A percentile compares a stretch with the other conserved stretches of the same genome.
phyloP scores from a whole-genome alignment of 2,329 filamentous ascomycete species.

The Aspergillus floridensis region DNA sequence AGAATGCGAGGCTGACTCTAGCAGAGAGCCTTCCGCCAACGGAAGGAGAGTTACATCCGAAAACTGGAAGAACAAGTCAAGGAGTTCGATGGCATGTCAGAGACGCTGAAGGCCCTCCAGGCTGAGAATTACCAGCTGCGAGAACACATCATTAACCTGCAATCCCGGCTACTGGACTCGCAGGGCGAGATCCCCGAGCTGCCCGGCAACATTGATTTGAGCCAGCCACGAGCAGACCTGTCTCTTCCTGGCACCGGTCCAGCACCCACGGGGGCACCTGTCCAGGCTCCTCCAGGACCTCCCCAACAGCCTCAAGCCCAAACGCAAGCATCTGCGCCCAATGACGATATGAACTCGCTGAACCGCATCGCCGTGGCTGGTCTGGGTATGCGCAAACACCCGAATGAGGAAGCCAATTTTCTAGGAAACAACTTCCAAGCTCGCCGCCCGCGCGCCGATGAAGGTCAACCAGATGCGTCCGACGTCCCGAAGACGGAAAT shows the following conservation, averaged over 20 bases:
- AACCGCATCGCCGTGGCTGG: conserved; percentile 46
- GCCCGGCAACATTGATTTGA: conserved; percentile 74
- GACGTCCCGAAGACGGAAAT: conserved; percentile 30
- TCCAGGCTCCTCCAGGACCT: conserved; percentile 22
- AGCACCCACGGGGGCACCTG: conserved; percentile 18
- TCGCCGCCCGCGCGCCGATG: conserved; percentile 33
- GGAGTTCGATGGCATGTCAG: conserved; percentile 72
- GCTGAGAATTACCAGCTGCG: conserved; percentile 85
- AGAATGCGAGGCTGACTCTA: conserved; percentile 14
- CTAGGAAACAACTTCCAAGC: conserved; percentile 32
- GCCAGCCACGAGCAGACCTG: conserved; percentile 48
- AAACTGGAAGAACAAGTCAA: conserved; percentile 92
- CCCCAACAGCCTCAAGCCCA: conserved; percentile 29
- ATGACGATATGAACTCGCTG: conserved; percentile 42
- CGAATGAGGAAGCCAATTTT: conserved; percentile 38
- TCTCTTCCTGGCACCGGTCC: conserved; percentile 29
- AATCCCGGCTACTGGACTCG: conserved; percentile 78
- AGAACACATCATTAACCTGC: conserved; percentile 88
- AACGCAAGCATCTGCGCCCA: conserved; percentile 26
- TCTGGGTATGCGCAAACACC: conserved; percentile 44
- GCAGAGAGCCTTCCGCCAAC: conserved; percentile 92
- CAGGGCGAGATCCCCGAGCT: conserved; percentile 81
- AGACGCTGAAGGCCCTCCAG: conserved; percentile 76
- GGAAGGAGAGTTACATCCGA: conserved; percentile 97
- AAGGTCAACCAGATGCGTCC: conserved; percentile 25